These are phyloP conservation scores for Conringia planisiliqua DNA, from an alignment of 345 rosid species.

Conservation along the genomic window DNA sequence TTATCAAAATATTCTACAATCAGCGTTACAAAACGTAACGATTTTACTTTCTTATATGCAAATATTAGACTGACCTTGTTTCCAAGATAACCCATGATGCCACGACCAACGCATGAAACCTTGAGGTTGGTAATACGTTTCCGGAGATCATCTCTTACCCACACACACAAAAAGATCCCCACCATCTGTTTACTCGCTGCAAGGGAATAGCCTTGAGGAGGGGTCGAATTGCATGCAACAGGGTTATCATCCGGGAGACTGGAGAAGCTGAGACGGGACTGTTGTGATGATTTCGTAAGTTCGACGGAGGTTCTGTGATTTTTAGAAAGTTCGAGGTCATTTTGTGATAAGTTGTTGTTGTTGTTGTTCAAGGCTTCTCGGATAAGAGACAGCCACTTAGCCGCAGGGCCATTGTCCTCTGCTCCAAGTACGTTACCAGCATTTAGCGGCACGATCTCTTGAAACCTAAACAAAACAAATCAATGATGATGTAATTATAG, in stretches of 20 bases:
- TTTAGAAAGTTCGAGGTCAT: constrained; percentile 4
- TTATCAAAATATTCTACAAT: not conserved
- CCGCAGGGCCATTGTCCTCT: constrained; percentile 73
- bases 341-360: not conserved
- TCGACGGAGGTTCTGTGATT: constrained; percentile 28
- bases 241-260: not conserved
- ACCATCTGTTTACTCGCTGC: constrained; percentile 98
- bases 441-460: constrained; percentile 83
- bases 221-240: constrained; percentile 28
- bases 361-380: constrained; percentile 56
- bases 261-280: constrained; percentile 55
- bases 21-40: not conserved
- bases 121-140: constrained; percentile 55
- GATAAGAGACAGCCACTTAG: constrained; percentile 73
- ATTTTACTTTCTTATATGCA: not conserved
- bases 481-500: not conserved
- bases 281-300: constrained; percentile 23
- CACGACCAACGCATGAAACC: constrained; percentile 93
- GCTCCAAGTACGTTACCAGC: constrained; percentile 85
- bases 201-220: constrained; percentile 43
- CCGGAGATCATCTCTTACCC: constrained; percentile 68
- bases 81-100: constrained; percentile 95
- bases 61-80: constrained; percentile 59
- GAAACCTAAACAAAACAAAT: constrained; percentile 50
- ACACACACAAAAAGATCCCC: constrained; percentile 80